Conservation (phyloP, 805 yeast genomes). For the Kuraishia cidri region DNA sequence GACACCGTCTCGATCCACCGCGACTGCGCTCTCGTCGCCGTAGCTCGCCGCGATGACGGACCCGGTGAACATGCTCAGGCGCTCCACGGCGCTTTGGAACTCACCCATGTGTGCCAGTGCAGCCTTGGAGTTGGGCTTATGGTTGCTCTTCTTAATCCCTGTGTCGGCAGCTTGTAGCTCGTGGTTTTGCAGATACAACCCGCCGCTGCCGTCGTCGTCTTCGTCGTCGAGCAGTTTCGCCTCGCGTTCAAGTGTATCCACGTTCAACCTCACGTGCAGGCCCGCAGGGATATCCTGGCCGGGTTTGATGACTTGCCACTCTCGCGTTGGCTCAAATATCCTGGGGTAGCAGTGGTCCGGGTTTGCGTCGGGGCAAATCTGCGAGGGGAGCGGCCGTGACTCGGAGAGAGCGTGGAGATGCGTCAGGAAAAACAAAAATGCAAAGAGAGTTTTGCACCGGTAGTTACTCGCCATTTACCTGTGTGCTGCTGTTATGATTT, state of each 20-base stretch:
- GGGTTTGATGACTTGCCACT: constrained; percentile 63
- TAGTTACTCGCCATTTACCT: background rate
- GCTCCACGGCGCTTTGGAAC: background rate
- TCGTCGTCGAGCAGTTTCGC: constrained; percentile 47
- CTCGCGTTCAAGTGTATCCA: constrained; percentile 62
- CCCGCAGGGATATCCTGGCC: constrained; percentile 83
- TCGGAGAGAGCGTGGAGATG: background rate
- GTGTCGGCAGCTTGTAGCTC: constrained; percentile 3
- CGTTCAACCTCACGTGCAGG: constrained; percentile 61
- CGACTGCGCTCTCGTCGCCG: too few species aligned
- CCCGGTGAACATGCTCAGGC: background rate
- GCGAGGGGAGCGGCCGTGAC: background rate
- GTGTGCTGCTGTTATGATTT: background rate
- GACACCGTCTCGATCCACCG: background rate
- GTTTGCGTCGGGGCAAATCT: constrained; percentile 32
- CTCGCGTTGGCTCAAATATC: constrained; percentile 49
- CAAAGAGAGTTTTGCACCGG: background rate
- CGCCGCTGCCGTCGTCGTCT: constrained; percentile 6
- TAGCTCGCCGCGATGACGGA: background rate
- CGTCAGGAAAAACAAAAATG: background rate
- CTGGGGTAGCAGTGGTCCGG: constrained; percentile 52
- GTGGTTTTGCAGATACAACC: constrained; percentile 2
- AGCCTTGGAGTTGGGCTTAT: background rate
- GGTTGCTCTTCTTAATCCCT: constrained; percentile 1
- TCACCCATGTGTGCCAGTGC: background rate